Evolutionary conservation across 1,284 basidiomycete genomes (phyloP).

Genomic region (Ustanciosporium gigantosporum): DNA sequence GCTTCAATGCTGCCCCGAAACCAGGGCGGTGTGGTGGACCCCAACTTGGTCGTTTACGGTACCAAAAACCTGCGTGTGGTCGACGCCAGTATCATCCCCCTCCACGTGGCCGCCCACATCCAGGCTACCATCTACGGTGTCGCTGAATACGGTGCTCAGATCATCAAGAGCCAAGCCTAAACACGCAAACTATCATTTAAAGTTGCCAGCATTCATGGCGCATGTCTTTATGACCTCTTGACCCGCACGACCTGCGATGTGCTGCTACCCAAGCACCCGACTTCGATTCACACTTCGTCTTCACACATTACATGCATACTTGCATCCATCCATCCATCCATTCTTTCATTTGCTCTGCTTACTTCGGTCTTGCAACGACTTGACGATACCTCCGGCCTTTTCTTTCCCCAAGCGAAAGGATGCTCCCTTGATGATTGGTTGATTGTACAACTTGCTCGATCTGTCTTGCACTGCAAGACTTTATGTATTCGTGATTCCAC

Average conservation of each 20-base stretch:
- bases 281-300: not conserved
- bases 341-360: not conserved
- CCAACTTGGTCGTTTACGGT: constrained; percentile 70
- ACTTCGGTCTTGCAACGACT: no score
- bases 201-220: no score
- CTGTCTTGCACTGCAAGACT: no score
- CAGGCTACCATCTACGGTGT: constrained; percentile 55
- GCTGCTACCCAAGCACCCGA: not conserved
- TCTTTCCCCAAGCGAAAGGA: no score
- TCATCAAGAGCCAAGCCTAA: constrained; percentile 44
- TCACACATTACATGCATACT: not conserved
- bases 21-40: constrained; percentile 71
- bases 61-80: constrained; percentile 67
- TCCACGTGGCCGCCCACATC: constrained; percentile 67
- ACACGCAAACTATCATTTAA: not conserved
- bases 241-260: no score
- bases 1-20: constrained; percentile 70
- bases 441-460: no score
- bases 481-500: no score
- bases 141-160: constrained; percentile 61
- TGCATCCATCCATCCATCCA: not conserved
- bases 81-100: constrained; percentile 60
- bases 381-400: no score
- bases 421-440: no score
- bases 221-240: no score